phyloP scores from a whole-genome alignment of 2,329 filamentous ascomycete species.

The Aspergillus brasiliensis region DNA sequence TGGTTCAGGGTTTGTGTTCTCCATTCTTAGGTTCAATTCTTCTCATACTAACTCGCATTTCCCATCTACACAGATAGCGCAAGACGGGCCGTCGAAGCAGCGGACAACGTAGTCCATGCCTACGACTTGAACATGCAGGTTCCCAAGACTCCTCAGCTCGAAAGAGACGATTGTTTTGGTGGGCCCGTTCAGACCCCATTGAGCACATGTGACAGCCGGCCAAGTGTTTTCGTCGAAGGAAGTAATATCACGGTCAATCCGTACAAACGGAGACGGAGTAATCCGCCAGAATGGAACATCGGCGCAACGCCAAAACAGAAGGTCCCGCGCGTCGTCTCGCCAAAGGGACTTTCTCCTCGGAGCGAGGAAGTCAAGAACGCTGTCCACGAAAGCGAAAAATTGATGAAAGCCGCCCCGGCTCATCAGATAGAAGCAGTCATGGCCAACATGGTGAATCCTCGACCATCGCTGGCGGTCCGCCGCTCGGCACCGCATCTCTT shows the following conservation, averaged over 20 bases:
- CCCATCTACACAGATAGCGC: slow-evolving; percentile 61
- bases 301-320: slow-evolving; percentile 41
- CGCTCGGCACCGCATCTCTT: slow-evolving; percentile 39
- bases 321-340: slow-evolving; percentile 32
- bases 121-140: slow-evolving; percentile 76
- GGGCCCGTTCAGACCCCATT: slow-evolving; percentile 26
- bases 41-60: slow-evolving; percentile 8
- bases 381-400: slow-evolving; percentile 46
- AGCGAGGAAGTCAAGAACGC: slow-evolving; percentile 45
- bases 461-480: slow-evolving; percentile 38
- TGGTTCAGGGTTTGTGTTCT: slow-evolving; percentile 61
- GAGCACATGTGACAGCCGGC: slow-evolving; percentile 36
- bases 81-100: slow-evolving; percentile 70
- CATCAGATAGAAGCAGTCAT: slow-evolving; percentile 43
- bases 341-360: slow-evolving; percentile 40
- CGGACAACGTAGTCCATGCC: slow-evolving; percentile 74
- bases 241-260: slow-evolving; percentile 47
- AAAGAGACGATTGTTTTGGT: slow-evolving; percentile 37
- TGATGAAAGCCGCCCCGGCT: slow-evolving; percentile 38
- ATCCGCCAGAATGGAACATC: slow-evolving; percentile 38
- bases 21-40: not conserved
- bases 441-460: slow-evolving; percentile 40
- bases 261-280: slow-evolving; percentile 49
- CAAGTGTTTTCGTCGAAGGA: slow-evolving; percentile 46
- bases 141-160: slow-evolving; percentile 61